Evolutionary conservation across 306 rosid genomes (phyloP).

Genomic region (Rosa persica): DNA sequence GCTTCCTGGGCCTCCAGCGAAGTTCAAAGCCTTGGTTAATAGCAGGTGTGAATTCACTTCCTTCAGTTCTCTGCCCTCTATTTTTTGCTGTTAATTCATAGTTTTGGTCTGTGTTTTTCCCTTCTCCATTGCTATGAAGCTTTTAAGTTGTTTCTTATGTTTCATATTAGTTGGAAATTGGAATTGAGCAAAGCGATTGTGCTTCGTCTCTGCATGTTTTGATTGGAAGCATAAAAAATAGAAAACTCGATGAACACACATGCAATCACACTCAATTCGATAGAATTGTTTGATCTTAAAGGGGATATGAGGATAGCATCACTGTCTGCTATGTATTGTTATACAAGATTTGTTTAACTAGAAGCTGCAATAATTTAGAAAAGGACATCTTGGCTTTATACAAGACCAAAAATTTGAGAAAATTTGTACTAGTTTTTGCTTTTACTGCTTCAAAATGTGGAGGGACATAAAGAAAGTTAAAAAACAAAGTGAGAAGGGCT

Average conservation of each 20-base stretch:
- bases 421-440: neutral
- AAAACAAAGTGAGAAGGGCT: neutral
- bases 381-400: neutral
- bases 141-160: neutral
- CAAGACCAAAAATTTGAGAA: neutral
- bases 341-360: neutral
- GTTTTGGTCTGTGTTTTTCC: neutral
- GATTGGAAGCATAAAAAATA: neutral
- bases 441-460: neutral
- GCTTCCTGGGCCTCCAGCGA: neutral
- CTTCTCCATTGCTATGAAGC: neutral
- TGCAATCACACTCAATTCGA: too few relatives aligned
- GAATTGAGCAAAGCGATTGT: neutral
- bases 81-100: neutral
- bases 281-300: too few relatives aligned
- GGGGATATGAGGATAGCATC: neutral
- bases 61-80: neutral
- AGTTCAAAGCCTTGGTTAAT: neutral
- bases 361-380: neutral
- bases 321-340: neutral
- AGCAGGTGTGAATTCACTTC: neutral
- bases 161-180: neutral
- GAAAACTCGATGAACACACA: too few relatives aligned
- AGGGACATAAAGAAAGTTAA: neutral
- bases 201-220: neutral